These are phyloP conservation scores for Acorus calamus DNA, from an alignment of 106 monocot species.

Conservation along the genomic window DNA sequence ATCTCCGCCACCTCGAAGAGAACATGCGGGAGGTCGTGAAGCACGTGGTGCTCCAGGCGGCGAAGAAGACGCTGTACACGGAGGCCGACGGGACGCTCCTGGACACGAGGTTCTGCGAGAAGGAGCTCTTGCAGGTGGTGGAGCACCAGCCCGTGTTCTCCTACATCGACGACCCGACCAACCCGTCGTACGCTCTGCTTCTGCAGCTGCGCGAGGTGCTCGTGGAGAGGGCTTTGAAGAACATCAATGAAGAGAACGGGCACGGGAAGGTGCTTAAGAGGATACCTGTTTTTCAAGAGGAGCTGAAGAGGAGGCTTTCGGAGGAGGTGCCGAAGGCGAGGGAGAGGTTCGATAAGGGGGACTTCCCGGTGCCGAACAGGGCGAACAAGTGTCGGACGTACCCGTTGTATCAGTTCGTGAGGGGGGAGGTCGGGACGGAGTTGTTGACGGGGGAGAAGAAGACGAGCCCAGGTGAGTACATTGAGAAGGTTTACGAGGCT, in stretches of 20 bases:
- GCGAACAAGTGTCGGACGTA: not conserved
- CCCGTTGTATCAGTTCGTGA: conserved; percentile 6
- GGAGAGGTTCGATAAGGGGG: conserved; percentile 13
- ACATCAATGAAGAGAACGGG: not conserved
- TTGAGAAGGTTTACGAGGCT: conserved; percentile 9
- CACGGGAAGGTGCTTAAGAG: conserved; percentile 2
- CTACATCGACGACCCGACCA: conserved; percentile 13
- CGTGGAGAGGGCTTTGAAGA: conserved; percentile 2
- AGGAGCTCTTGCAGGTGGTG: conserved; percentile 13
- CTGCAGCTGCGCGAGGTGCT: conserved; percentile 13
- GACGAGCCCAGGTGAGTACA: conserved; percentile 10
- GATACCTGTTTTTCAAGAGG: conserved; percentile 7
- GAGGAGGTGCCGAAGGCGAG: conserved; percentile 12
- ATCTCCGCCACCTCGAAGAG: conserved; percentile 26
- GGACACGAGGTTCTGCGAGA: conserved; percentile 11
- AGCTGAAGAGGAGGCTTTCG: conserved; percentile 5
- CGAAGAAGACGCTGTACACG: conserved; percentile 13
- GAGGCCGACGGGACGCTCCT: not conserved
- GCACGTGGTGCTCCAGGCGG: conserved; percentile 4
- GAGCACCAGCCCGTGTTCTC: conserved; percentile 16
- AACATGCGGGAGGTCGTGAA: conserved; percentile 23
- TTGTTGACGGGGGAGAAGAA: conserved; percentile 16
- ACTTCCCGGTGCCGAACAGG: conserved; percentile 1
- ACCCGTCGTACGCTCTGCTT: conserved; percentile 9
- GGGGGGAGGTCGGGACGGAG: conserved; percentile 3